phyloP scores from a whole-genome alignment of 2,329 filamentous ascomycete genomes.

The Pseudopithomyces chartarum region DNA sequence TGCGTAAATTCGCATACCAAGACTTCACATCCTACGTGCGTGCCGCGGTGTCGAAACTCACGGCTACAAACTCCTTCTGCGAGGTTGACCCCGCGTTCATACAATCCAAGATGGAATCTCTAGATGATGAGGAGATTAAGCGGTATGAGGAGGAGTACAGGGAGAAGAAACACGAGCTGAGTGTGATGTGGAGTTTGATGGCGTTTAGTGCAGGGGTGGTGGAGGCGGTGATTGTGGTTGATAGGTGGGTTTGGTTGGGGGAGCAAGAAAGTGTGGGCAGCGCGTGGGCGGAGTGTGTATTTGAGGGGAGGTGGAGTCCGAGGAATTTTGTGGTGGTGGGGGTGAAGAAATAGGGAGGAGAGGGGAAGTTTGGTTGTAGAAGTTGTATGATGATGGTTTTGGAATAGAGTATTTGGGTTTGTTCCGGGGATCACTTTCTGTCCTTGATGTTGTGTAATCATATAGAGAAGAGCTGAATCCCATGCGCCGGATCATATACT shows the following conservation, averaged over 20 bases:
- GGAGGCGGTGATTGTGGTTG: slow-evolving; percentile 87
- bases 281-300: slow-evolving; percentile 92
- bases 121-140: slow-evolving; percentile 77
- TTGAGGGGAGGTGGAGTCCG: slow-evolving; percentile 84
- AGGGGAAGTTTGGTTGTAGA: too few relatives aligned
- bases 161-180: slow-evolving; percentile 78
- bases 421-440: too few relatives aligned
- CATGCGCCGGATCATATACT: too few relatives aligned
- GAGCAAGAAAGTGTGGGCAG: slow-evolving; percentile 74
- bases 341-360: slow-evolving; percentile 64
- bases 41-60: slow-evolving; percentile 78
- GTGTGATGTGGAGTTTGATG: slow-evolving; percentile 92
- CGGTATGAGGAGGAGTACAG: slow-evolving; percentile 69
- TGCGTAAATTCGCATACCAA: slow-evolving; percentile 78
- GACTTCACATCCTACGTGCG: slow-evolving; percentile 78
- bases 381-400: too few relatives aligned
- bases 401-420: too few relatives aligned
- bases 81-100: slow-evolving; percentile 56
- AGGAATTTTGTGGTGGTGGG: slow-evolving; percentile 93
- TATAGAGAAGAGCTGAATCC: too few relatives aligned
- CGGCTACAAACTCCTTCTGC: slow-evolving; percentile 38
- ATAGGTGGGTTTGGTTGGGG: slow-evolving; percentile 84
- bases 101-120: slow-evolving; percentile 64
- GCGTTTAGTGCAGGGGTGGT: slow-evolving; percentile 89
- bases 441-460: too few relatives aligned